Base-by-base conservation (phyloP, 2,329 filamentous ascomycete genomes). In the Colletotrichum horii region DNA sequence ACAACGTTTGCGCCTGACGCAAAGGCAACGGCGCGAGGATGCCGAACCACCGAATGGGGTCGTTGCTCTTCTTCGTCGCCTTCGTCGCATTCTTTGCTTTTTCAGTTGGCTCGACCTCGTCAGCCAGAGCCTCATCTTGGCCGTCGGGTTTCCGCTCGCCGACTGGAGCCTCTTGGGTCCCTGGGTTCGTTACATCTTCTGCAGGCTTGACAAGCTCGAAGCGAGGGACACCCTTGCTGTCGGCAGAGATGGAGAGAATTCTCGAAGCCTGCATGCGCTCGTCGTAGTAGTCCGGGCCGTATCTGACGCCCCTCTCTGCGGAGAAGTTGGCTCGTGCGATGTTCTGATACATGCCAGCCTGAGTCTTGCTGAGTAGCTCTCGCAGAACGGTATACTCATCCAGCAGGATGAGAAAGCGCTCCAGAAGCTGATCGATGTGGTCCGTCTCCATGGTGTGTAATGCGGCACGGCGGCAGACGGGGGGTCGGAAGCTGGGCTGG, bases 251-350 rank as follows among this genome's bases (percentile, higher is more conserved):
- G 71, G 81, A 80, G 34, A 93, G 78, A 70, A 84, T 83, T 68
- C 90, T 85, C 26, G 83, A 84, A 4, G 93, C 93, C 81, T 92
- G 91, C 92, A 95, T 95, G 62, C 94, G 89, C 78, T 92, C 90
- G 82, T 96, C 94, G 81, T 94, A 96, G 80, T 91, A 90, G 79
- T 95, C 93, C 77, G 87, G 89, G 4, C 94, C 94, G 81, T 94
- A 96, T 56, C 91, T 88, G 76, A 91, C 82, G 36, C 92, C 90
- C 15, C 90, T 87, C 80, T 91, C 88, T n/a, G 91, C 91, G 32
- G 90, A 87, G 83, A 95, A 96, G 84, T 96, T 95, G 76, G 94
- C 94, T 73, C 94, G 90, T n/a, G 94, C 93, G 55, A 96, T 87
- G 78, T 87, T 85, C 71, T 90, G 89, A 80, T 88, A 91, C 77